A percentile compares a stretch with the other conserved stretches of the same genome.
These are phyloP conservation scores for Dunaliella primolecta DNA, from an alignment of 139 green algal genomes.

Conservation along the genomic window DNA sequence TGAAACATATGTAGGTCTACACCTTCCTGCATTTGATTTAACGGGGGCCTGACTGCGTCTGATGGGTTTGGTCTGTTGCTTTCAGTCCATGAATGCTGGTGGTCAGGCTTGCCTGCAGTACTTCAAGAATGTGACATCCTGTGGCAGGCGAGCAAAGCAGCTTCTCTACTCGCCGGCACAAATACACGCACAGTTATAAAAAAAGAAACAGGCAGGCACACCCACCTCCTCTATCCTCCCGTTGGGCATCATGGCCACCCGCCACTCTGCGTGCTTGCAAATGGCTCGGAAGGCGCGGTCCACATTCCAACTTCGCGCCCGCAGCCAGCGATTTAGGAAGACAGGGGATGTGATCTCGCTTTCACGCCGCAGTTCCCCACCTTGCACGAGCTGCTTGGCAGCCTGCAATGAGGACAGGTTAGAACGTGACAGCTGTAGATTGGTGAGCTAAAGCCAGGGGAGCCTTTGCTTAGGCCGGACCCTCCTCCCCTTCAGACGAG, in stretches of 20 bases:
- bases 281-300: constrained; percentile 16
- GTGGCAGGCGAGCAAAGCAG: too few species aligned
- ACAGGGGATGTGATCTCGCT: constrained; percentile 19
- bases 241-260: constrained; percentile 23
- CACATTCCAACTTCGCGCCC: constrained; percentile 32
- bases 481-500: neutral
- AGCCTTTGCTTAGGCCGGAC: too few species aligned
- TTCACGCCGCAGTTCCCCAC: constrained; percentile 27
- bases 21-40: too few species aligned
- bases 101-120: too few species aligned
- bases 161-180: too few species aligned
- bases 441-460: too few species aligned
- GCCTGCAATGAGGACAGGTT: neutral
- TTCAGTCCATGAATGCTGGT: too few species aligned
- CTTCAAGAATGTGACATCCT: too few species aligned
- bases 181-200: neutral
- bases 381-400: constrained; percentile 25
- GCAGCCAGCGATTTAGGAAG: constrained; percentile 41
- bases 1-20: too few species aligned
- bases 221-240: constrained; percentile 17
- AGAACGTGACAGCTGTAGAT: neutral
- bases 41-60: too few species aligned
- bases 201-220: too few species aligned
- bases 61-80: too few species aligned
- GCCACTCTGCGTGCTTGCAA: constrained; percentile 33